Base-by-base conservation (phyloP, 176 grass and related monocot genomes). In the Triticum dicoccoides region DNA sequence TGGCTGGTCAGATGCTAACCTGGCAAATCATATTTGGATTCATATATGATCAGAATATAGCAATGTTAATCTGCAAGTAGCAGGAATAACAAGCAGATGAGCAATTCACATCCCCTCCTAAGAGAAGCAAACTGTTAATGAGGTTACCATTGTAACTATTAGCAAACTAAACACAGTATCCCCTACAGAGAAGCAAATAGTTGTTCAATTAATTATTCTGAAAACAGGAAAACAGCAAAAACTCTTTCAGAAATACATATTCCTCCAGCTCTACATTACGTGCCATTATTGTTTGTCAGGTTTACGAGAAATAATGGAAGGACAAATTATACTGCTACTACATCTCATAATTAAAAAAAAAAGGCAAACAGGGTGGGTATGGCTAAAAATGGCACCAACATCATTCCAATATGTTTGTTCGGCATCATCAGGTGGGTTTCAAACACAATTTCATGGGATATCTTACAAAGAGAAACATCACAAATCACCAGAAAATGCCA, bases 1-100 rank as follows among this genome's bases (percentile, higher is more conserved):
- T 96, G 65, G 61, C 14, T 84, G 74, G 74, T 84, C 47, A n/a
- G 37, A 68, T 47, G 20, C 76, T 91, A 84, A 41, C 11, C 80
- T 79, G 67, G 3, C 0, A 47, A 67, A 70, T 10, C 68, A 92
- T 68, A 75, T 32, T 56, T 17, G 3, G 32, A 80, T 9, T 23
- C 2, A 29, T 62, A 73, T 20, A 51, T 51, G 12, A 75, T 62
- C 20, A 71, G 23, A 62, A 74, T 51, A 23, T 29, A 37, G 21
- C 14, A 68, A 49, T 39, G 47, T 0, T 9, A 37, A 5, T 75
- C 12, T 11, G 0, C 13, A 30, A 7, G 18, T 47, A 49, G 42
- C 11, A 65, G 17, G 33, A 11, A 56, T 21, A 73, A 56, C 4
- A 6, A 76, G 45, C 4, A 54, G 45, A 76, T 30, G 4, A 10